Evolutionary conservation across 352 stramenopile genomes (phyloP).

Genomic region (Globisporangium yorkense): DNA sequence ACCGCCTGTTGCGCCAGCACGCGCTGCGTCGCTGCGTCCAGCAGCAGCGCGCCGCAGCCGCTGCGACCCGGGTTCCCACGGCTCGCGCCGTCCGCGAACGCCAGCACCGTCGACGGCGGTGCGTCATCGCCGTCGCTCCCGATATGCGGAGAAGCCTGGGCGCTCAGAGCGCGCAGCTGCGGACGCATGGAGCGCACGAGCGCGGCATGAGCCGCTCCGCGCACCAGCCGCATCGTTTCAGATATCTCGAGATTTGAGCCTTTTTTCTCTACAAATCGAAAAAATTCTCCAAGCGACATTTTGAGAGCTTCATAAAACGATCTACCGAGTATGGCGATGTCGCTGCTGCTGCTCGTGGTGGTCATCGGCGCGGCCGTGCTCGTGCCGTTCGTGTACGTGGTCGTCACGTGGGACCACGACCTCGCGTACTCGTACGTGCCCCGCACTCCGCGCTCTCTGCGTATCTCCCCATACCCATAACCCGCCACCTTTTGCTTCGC

Average conservation of each 20-base stretch:
- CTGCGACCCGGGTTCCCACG: constrained; percentile 63
- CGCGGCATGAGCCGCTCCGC: no score
- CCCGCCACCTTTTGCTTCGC: not conserved
- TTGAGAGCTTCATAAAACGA: no score
- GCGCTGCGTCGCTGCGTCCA: constrained; percentile 26
- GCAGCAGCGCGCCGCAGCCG: constrained; percentile 54
- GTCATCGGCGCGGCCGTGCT: constrained; percentile 49
- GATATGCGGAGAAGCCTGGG: not conserved
- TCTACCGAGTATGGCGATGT: no score
- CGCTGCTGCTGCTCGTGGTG: constrained; percentile 25
- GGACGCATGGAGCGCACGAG: not conserved
- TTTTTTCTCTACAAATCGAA: not conserved
- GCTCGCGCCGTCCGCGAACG: constrained; percentile 61
- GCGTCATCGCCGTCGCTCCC: not conserved
- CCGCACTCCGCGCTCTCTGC: not conserved
- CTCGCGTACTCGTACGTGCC: constrained; percentile 41
- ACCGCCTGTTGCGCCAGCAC: constrained; percentile 35
- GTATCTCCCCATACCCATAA: not conserved
- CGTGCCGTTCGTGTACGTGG: constrained; percentile 60
- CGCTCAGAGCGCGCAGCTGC: not conserved
- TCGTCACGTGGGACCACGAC: constrained; percentile 76
- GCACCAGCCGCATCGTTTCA: no score
- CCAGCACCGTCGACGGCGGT: constrained; percentile 14
- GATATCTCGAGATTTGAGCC: no score
- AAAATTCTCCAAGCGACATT: no score